Conservation (phyloP, 805 yeast species). For the Starmerella tilneyi region DNA sequence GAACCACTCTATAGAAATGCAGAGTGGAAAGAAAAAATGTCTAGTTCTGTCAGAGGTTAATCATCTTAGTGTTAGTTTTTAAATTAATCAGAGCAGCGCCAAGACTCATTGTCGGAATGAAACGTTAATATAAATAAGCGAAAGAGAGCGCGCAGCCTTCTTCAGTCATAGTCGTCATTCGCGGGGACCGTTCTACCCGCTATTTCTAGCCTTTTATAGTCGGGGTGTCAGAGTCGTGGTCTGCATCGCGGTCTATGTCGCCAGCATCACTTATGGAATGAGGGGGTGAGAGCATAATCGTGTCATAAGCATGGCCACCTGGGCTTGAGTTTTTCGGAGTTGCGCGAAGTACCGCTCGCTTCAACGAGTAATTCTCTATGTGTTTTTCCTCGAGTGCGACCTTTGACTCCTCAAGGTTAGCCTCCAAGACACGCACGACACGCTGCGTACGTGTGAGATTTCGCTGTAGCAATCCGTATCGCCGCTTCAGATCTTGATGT, state of each 20-base stretch:
- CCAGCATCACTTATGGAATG: conserved; percentile 2
- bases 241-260: neutral
- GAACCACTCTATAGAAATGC: too few relatives aligned
- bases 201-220: neutral
- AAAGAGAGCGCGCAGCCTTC: too few relatives aligned
- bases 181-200: too few relatives aligned
- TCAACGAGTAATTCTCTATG: conserved; percentile 28
- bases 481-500: conserved; percentile 26
- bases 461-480: conserved; percentile 21
- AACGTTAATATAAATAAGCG: too few relatives aligned
- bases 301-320: neutral
- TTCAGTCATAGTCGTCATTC: too few relatives aligned
- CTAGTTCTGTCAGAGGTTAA: too few relatives aligned
- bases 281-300: conserved; percentile 1
- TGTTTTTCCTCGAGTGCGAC: conserved; percentile 31
- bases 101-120: too few relatives aligned
- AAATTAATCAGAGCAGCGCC: too few relatives aligned
- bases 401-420: conserved; percentile 29
- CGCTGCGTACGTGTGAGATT: conserved; percentile 25
- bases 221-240: conserved; percentile 5
- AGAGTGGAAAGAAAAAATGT: too few relatives aligned
- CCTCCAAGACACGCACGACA: conserved; percentile 24
- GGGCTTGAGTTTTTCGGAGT: neutral
- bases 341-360: neutral
- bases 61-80: too few relatives aligned